Evolutionary conservation across 768 basidiomycete genomes (phyloP).

Genomic region (Tulasnella sp.): DNA sequence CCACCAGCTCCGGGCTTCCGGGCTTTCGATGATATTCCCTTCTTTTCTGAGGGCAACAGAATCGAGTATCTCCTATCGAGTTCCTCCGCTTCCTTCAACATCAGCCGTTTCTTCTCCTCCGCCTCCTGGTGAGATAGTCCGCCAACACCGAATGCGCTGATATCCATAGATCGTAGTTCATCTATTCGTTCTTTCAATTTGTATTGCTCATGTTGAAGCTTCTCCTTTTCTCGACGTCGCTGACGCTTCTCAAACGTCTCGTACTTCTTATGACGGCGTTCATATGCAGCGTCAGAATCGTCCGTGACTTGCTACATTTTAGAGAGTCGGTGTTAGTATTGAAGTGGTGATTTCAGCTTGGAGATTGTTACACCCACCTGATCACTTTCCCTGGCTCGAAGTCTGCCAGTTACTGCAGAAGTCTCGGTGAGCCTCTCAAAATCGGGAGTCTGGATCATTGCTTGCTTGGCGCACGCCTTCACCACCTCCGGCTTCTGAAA

Average conservation of each 20-base stretch:
- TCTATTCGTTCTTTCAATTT: conserved; percentile 83
- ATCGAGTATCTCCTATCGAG: conserved; percentile 62
- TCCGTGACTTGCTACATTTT: conserved; percentile 41
- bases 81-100: conserved; percentile 52
- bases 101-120: conserved; percentile 62
- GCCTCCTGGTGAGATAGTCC: too few relatives aligned
- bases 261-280: conserved; percentile 73
- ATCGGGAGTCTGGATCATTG: conserved; percentile 66
- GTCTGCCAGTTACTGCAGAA: conserved; percentile 49
- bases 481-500: conserved; percentile 69
- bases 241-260: conserved; percentile 77
- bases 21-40: conserved; percentile 42
- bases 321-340: background rate
- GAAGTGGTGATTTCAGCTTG: background rate
- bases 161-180: conserved; percentile 56
- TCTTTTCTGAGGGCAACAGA: conserved; percentile 32
- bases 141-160: conserved; percentile 22
- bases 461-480: conserved; percentile 52
- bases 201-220: conserved; percentile 82
- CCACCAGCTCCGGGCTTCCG: conserved; percentile 19
- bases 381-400: conserved; percentile 51
- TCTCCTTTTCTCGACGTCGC: conserved; percentile 79
- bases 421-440: conserved; percentile 38
- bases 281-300: conserved; percentile 68
- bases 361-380: conserved; percentile 40